Base-by-base conservation (phyloP, 805 yeast genomes). In the Trichomonascus vanleenenianus region DNA sequence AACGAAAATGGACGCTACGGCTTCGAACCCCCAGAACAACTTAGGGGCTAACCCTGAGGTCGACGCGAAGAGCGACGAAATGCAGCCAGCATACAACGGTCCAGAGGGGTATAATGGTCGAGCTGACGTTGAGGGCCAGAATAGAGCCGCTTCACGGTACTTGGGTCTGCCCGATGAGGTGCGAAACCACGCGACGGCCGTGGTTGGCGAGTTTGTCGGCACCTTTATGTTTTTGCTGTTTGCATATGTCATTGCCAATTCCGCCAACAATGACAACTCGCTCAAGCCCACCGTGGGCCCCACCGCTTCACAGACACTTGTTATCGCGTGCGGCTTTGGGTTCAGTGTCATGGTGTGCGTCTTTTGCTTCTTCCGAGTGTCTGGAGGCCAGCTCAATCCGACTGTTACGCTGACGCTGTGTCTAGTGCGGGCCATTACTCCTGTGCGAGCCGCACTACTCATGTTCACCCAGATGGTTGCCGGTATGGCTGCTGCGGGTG, bases 401-500 rank as follows among this genome's bases (percentile, higher is more conserved):
- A 91, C 93, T 42, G 95, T 86, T 36, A 81, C 95, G 18, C 70
- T 85, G 35, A 69, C 88, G 25, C 69, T 86, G 60, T 74, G 79
- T n/a, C 67, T 83, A 38, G 81, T 85, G 16, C 75, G 84, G 52
- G 91, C 86, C 45, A 73, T 83, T 49, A 75, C 86, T 36, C 86
- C 88, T 46, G 50, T 82, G 30, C 78, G 93, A 64, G 89, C 83
- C 54, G 63, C 70, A 18, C 62, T 83, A 46, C 78, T 82, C 79
- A 66, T 76, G 65, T 39, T 81, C 45, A 55, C 89, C 35, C 95
- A 86, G 69, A 62, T 85, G 59, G 65, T 85, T 62, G 95, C 84
- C 43, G 95, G 95, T 65, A 82, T 86, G 81, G 87, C 87, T 57
- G 95, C 95, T 46, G 95, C 91, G 46, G 95, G 86, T 64, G 91